A percentile compares a stretch with the other conserved stretches of the same genome.
phyloP scores from a whole-genome alignment of 225 moss, liverwort and hornwort species.

The Thuidium tamariscinum region DNA sequence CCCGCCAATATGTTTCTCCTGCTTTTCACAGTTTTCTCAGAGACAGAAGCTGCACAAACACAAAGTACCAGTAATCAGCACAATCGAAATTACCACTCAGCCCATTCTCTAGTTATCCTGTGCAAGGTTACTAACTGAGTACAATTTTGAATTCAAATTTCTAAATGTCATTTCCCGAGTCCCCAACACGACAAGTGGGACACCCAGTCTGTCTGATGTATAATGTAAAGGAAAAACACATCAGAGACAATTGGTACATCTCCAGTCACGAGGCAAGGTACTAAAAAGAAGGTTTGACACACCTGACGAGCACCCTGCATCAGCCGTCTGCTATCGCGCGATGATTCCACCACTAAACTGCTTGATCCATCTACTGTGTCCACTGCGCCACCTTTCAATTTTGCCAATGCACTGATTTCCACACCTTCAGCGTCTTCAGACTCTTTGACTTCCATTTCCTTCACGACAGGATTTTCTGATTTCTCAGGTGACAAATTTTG shows the following conservation, averaged over 20 bases:
- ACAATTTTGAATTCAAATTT: background rate
- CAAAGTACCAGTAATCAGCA: background rate
- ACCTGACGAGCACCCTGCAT: slow-evolving; percentile 97
- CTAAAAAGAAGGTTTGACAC: background rate
- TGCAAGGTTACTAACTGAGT: background rate
- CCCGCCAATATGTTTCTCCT: slow-evolving; percentile 1
- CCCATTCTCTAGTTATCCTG: background rate
- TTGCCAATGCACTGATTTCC: slow-evolving; percentile 17
- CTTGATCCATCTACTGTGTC: slow-evolving; percentile 29
- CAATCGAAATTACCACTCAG: background rate
- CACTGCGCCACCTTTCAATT: slow-evolving; percentile 22
- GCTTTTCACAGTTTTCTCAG: slow-evolving; percentile 25
- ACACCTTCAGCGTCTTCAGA: slow-evolving; percentile 1
- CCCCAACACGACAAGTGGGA: background rate
- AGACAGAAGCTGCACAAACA: slow-evolving; percentile 28
- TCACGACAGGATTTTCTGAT: background rate
- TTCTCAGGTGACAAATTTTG: slow-evolving; percentile 26
- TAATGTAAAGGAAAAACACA: background rate
- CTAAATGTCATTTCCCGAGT: background rate
- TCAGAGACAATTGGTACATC: background rate
- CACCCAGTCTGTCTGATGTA: background rate
- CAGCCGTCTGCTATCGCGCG: slow-evolving; percentile 73
- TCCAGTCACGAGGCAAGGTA: background rate
- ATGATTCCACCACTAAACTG: slow-evolving; percentile 38
- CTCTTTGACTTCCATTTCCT: slow-evolving; percentile 15